Conservation (phyloP, 2,329 filamentous ascomycete species). For the Fusarium equiseti region DNA sequence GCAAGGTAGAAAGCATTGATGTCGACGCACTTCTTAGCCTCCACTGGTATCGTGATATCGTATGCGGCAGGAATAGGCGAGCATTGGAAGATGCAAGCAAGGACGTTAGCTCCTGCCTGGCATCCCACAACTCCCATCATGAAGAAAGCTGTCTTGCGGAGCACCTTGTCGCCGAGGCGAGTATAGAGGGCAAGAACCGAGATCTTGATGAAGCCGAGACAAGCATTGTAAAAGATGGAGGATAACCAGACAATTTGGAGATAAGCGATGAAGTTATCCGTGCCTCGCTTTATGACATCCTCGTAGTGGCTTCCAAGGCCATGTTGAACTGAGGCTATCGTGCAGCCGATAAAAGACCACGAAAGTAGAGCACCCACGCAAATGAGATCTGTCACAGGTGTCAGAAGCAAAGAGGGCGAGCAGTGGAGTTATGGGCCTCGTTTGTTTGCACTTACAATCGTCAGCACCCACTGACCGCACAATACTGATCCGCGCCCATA, state of each 20-base stretch:
- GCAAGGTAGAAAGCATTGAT: conserved; percentile 37
- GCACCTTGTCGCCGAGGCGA: conserved; percentile 23
- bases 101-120: conserved; percentile 26
- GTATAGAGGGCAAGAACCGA: conserved; percentile 31
- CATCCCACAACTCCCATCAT: conserved; percentile 34
- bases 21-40: conserved; percentile 26
- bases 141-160: conserved; percentile 24
- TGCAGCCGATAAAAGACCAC: conserved; percentile 29
- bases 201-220: conserved; percentile 38
- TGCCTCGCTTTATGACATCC: conserved; percentile 24
- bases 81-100: conserved; percentile 37
- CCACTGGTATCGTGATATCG: conserved; percentile 1
- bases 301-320: conserved; percentile 28
- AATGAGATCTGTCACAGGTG: conserved; percentile 19
- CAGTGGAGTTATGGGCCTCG: neutral
- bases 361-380: conserved; percentile 33
- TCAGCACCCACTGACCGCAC: conserved; percentile 29
- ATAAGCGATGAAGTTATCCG: conserved; percentile 30
- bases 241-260: conserved; percentile 35
- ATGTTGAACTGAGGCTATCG: conserved; percentile 29
- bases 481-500: conserved; percentile 33
- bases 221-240: conserved; percentile 37
- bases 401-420: neutral
- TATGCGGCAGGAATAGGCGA: conserved; percentile 11
- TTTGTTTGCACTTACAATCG: conserved; percentile 28